These are phyloP conservation scores for Cucurbitaria berberidis DNA, from an alignment of 2,329 filamentous ascomycete species.

Conservation along the genomic window DNA sequence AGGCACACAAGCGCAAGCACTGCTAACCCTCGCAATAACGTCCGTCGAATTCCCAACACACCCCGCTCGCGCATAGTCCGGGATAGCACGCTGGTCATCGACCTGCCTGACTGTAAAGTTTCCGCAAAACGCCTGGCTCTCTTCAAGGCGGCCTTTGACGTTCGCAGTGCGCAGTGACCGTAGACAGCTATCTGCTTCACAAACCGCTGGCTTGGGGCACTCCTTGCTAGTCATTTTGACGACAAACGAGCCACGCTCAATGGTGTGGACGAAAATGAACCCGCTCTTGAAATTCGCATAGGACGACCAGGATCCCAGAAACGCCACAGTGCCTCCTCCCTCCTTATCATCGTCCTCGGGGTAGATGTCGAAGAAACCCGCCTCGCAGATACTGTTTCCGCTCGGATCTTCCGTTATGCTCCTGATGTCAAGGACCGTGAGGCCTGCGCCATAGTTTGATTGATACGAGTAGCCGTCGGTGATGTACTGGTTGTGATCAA, in stretches of 20 bases:
- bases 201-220: constrained; percentile 29
- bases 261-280: constrained; percentile 45
- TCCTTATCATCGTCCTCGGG: constrained; percentile 48
- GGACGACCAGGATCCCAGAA: constrained; percentile 50
- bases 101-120: constrained; percentile 22
- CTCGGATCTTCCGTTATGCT: constrained; percentile 46
- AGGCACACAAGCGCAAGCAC: constrained; percentile 33
- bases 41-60: constrained; percentile 18
- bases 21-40: constrained; percentile 29
- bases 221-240: constrained; percentile 37
- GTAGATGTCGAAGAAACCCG: constrained; percentile 51
- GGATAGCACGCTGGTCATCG: constrained; percentile 20
- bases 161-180: constrained; percentile 27
- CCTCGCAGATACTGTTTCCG: constrained; percentile 46
- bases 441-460: constrained; percentile 48
- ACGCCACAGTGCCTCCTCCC: constrained; percentile 45
- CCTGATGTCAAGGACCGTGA: constrained; percentile 47
- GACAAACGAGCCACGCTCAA: constrained; percentile 44
- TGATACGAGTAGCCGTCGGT: constrained; percentile 47
- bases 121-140: constrained; percentile 25
- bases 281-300: constrained; percentile 45
- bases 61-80: constrained; percentile 23
- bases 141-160: constrained; percentile 23
- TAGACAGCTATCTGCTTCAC: constrained; percentile 25
- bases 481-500: constrained; percentile 56